These are phyloP conservation scores for Cyberlindnera subsufficiens DNA, from an alignment of 805 yeast species.

Conservation along the genomic window DNA sequence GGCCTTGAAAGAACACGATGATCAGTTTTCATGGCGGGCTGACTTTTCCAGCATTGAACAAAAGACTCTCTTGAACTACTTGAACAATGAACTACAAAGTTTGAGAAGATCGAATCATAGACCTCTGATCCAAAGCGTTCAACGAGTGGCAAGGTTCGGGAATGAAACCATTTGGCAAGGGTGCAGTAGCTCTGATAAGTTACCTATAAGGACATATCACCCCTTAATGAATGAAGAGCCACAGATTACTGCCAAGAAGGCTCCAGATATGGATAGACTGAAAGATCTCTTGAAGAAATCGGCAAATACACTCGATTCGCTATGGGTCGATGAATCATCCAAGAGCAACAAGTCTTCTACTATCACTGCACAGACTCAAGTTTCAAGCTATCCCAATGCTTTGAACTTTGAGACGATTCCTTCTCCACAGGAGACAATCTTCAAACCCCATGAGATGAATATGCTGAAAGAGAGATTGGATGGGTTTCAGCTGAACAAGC, in stretches of 20 bases:
- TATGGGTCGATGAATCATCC: constrained; percentile 2
- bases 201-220: not conserved
- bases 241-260: too few relatives aligned
- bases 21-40: constrained; percentile 1
- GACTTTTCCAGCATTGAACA: constrained; percentile 16
- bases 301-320: not conserved
- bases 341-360: constrained; percentile 1
- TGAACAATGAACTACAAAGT: constrained; percentile 17
- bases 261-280: not conserved
- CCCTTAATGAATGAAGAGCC: not conserved
- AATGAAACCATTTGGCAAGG: not conserved
- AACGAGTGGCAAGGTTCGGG: constrained; percentile 1
- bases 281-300: not conserved
- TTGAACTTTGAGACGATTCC: too few relatives aligned
- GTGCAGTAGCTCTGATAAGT: not conserved
- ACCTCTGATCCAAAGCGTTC: constrained; percentile 11
- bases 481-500: not conserved
- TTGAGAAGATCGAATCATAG: constrained; percentile 16
- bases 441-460: not conserved
- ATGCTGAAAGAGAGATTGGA: not conserved
- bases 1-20: constrained; percentile 9
- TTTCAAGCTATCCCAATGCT: too few relatives aligned
- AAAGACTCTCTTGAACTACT: constrained; percentile 18
- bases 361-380: not conserved
- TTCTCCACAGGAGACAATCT: too few relatives aligned